Conservation (phyloP, 768 basidiomycete genomes). For the Mycena crocata region DNA sequence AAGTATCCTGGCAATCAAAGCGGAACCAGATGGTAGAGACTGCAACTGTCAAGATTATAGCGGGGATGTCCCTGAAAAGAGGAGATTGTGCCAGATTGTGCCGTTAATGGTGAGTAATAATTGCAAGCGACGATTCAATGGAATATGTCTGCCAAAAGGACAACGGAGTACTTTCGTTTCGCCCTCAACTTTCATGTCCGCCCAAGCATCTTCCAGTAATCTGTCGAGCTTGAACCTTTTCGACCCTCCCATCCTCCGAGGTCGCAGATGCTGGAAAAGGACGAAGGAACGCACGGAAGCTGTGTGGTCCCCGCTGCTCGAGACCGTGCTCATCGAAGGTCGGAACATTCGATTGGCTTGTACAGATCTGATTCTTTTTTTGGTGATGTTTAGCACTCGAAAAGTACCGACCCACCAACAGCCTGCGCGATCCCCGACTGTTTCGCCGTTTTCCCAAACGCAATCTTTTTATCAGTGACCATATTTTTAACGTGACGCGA, state of each 20-base stretch:
- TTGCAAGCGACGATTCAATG: slow-evolving; percentile 20
- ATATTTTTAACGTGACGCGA: slow-evolving; percentile 68
- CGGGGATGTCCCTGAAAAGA: not conserved
- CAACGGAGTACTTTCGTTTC: not conserved
- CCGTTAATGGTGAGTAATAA: slow-evolving; percentile 6
- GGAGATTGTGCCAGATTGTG: slow-evolving; percentile 1
- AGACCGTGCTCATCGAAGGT: slow-evolving; percentile 74
- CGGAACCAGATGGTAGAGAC: slow-evolving; percentile 4
- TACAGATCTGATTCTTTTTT: slow-evolving; percentile 28
- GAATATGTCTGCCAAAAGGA: not conserved
- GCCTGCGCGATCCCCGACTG: slow-evolving; percentile 54
- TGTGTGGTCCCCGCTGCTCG: slow-evolving; percentile 73
- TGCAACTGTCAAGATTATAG: too few species aligned
- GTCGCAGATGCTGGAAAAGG: slow-evolving; percentile 70
- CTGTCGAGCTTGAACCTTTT: not conserved
- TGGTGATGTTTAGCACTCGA: slow-evolving; percentile 57
- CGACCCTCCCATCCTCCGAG: slow-evolving; percentile 39
- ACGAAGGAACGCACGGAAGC: slow-evolving; percentile 62
- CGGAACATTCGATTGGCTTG: slow-evolving; percentile 8
- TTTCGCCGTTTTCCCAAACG: slow-evolving; percentile 74
- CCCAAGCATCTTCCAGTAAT: not conserved
- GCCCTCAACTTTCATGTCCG: slow-evolving; percentile 10
- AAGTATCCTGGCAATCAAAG: slow-evolving; percentile 12
- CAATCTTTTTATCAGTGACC: slow-evolving; percentile 74
- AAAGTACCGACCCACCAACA: slow-evolving; percentile 62